phyloP scores from a whole-genome alignment of 331 rosid species.

The Telfairia occidentalis region DNA sequence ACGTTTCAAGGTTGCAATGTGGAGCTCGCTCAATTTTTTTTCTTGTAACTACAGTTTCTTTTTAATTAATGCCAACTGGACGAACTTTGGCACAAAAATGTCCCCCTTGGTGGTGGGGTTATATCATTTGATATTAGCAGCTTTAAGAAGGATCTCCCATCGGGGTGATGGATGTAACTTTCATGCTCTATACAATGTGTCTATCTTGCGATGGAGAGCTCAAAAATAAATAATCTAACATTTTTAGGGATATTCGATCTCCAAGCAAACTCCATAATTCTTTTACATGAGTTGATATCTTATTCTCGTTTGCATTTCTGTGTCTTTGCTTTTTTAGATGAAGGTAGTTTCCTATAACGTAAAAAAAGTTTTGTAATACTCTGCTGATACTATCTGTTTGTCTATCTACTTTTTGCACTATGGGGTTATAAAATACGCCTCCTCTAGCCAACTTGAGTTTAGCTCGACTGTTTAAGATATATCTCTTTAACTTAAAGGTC shows the following conservation, averaged over 20 bases:
- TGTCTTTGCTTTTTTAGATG: background rate
- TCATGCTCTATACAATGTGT: background rate
- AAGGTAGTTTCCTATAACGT: background rate
- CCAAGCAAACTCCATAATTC: background rate
- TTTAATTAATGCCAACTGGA: background rate
- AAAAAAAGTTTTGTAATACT: background rate
- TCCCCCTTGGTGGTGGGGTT: background rate
- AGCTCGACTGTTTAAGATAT: too few species aligned
- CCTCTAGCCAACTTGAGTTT: too few species aligned
- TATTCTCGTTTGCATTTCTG: background rate
- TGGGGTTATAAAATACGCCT: background rate
- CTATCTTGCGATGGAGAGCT: background rate
- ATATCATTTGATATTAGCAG: background rate
- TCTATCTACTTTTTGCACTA: background rate
- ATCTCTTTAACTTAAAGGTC: too few species aligned
- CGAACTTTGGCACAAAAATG: background rate
- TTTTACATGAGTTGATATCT: background rate
- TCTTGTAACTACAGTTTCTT: background rate
- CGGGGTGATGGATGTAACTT: background rate
- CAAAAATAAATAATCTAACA: background rate
- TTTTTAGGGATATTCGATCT: background rate
- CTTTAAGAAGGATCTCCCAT: background rate
- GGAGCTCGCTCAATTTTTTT: background rate
- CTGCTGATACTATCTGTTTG: background rate
- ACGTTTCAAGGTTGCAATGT: background rate